Conservation (phyloP, 2,329 filamentous ascomycete genomes). For the Sphaerulina vaccinii region DNA sequence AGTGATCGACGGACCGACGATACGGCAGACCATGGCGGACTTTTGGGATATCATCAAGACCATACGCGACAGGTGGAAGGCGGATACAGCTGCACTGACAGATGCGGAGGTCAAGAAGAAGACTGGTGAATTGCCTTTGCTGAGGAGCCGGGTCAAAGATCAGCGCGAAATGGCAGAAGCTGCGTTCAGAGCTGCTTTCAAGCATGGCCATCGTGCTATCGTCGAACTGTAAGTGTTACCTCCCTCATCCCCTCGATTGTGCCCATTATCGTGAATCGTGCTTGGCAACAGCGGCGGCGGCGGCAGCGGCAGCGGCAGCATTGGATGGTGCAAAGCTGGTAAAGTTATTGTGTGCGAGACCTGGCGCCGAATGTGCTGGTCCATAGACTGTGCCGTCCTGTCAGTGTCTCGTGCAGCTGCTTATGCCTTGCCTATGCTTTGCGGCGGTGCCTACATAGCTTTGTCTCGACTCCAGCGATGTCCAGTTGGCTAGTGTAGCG, state of each 20-base stretch:
- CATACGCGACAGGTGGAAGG: slow-evolving; percentile 62
- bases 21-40: slow-evolving; percentile 55
- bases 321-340: no score
- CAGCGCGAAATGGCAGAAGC: slow-evolving; percentile 59
- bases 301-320: no score
- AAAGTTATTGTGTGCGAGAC: neutral
- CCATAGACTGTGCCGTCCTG: neutral
- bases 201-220: slow-evolving; percentile 49
- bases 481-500: neutral
- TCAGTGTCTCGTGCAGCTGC: neutral
- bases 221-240: slow-evolving; percentile 42
- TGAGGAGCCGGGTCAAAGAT: slow-evolving; percentile 57
- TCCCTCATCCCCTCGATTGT: no score
- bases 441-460: neutral
- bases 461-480: neutral
- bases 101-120: slow-evolving; percentile 59
- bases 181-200: slow-evolving; percentile 47
- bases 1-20: slow-evolving; percentile 49
- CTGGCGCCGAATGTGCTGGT: neutral
- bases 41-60: slow-evolving; percentile 61
- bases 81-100: slow-evolving; percentile 55
- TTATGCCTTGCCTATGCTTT: neutral
- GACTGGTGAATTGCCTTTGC: slow-evolving; percentile 52
- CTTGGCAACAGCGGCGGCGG: slow-evolving; percentile 6
- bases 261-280: neutral